A percentile compares a stretch with the other conserved stretches of the same genome.
phyloP scores from a whole-genome alignment of 495 filamentous ascomycete genomes.

The Chaetomidium leptoderma region DNA sequence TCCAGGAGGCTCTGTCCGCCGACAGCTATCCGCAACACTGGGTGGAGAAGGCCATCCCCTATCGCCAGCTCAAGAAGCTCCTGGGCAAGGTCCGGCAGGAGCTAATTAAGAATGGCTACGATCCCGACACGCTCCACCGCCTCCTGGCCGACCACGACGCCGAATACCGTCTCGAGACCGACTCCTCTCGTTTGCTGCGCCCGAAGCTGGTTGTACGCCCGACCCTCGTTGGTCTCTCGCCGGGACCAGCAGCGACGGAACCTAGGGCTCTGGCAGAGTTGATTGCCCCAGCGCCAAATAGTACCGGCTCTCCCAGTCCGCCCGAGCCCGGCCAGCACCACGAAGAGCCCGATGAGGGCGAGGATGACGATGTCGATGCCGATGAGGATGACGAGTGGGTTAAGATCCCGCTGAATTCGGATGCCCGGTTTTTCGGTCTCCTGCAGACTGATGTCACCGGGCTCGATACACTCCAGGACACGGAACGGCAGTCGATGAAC shows the following conservation, averaged over 20 bases:
- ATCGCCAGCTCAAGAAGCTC: constrained; percentile 70
- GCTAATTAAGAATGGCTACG: constrained; percentile 56
- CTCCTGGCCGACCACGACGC: constrained; percentile 44
- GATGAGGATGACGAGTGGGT: constrained; percentile 37
- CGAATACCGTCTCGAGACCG: constrained; percentile 46
- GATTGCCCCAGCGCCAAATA: neutral
- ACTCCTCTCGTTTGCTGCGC: constrained; percentile 23
- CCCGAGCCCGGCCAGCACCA: neutral
- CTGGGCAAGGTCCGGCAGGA: constrained; percentile 63
- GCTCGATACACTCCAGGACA: constrained; percentile 55
- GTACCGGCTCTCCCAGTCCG: neutral
- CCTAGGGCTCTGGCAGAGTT: constrained; percentile 8
- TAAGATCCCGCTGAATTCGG: constrained; percentile 62
- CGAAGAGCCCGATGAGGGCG: neutral
- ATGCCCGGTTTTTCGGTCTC: constrained; percentile 63
- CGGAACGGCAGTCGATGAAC: constrained; percentile 53
- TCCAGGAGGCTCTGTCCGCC: constrained; percentile 52
- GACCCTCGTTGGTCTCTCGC: constrained; percentile 2
- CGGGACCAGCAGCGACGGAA: neutral
- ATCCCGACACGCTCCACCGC: constrained; percentile 53
- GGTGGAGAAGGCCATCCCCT: constrained; percentile 66
- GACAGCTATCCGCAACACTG: constrained; percentile 61
- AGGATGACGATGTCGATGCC: neutral
- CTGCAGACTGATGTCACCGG: constrained; percentile 58
- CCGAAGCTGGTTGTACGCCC: constrained; percentile 31